Conservation (phyloP, 2,329 filamentous ascomycete genomes). For the Talaromyces funiculosus region DNA sequence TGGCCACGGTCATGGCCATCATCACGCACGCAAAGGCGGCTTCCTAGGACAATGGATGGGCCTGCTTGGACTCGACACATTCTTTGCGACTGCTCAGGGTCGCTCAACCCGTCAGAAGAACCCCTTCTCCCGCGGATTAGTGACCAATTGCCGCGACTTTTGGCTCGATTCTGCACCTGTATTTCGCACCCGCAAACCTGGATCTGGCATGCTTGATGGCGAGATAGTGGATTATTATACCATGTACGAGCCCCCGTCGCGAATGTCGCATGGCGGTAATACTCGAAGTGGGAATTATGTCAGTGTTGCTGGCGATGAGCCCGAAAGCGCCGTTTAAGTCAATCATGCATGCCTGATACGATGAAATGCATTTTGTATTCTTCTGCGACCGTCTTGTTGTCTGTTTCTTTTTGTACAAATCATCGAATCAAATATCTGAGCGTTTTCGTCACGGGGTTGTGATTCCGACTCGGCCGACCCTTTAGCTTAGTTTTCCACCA, state of each 20-base stretch:
- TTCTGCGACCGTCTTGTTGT: too few species aligned
- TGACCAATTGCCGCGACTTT: conserved; percentile 93
- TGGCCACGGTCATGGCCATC: conserved; percentile 18
- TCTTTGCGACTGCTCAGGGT: conserved; percentile 81
- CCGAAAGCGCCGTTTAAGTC: conserved; percentile 26
- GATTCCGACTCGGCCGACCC: not conserved
- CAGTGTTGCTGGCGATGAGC: conserved; percentile 45
- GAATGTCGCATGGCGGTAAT: conserved; percentile 51
- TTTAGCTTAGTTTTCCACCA: not conserved
- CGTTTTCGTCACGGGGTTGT: conserved; percentile 1
- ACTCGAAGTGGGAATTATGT: conserved; percentile 50
- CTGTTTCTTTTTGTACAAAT: not conserved
- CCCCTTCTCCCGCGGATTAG: conserved; percentile 74
- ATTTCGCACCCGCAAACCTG: conserved; percentile 68
- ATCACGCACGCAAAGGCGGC: conserved; percentile 52
- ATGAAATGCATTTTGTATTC: not conserved
- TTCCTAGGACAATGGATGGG: conserved; percentile 75
- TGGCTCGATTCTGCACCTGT: conserved; percentile 86
- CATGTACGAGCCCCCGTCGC: conserved; percentile 77
- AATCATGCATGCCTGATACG: not conserved
- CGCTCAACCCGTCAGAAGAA: conserved; percentile 57
- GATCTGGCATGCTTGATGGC: conserved; percentile 70
- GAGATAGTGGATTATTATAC: conserved; percentile 77
- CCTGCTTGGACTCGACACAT: conserved; percentile 84
- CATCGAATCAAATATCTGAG: not conserved